phyloP scores from a whole-genome alignment of 2,329 filamentous ascomycete genomes.

The Corinectria fuckeliana region DNA sequence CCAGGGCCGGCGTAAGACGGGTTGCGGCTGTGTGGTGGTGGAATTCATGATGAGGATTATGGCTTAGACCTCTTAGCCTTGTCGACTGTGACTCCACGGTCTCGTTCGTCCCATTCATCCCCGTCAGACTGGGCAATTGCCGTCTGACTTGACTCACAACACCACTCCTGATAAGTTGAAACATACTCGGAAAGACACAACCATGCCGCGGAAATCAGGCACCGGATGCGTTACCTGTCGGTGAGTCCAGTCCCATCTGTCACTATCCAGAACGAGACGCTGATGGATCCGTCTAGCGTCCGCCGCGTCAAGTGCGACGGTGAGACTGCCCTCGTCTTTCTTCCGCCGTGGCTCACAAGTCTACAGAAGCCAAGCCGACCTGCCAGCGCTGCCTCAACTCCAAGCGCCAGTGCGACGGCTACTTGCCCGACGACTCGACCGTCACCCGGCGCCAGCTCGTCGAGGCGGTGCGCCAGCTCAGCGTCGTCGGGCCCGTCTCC shows the following conservation, averaged over 20 bases:
- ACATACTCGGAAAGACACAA: no score
- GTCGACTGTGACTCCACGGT: not conserved
- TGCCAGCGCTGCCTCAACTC: slow-evolving; percentile 38
- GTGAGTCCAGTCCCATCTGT: slow-evolving; percentile 17
- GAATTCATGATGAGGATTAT: not conserved
- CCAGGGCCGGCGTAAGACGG: not conserved
- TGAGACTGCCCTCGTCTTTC: no score
- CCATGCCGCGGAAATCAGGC: slow-evolving; percentile 35
- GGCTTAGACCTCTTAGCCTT: not conserved
- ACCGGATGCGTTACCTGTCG: slow-evolving; percentile 37
- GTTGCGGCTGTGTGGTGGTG: not conserved
- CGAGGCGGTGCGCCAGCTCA: slow-evolving; percentile 36
- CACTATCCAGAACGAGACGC: not conserved
- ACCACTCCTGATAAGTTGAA: not conserved
- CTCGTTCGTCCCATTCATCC: not conserved
- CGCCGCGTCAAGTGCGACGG: slow-evolving; percentile 47
- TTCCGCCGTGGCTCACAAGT: no score
- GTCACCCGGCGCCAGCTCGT: slow-evolving; percentile 43
- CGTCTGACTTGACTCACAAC: not conserved
- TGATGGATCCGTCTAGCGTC: slow-evolving; percentile 32
- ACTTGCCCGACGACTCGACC: slow-evolving; percentile 32
- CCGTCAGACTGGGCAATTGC: not conserved
- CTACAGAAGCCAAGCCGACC: slow-evolving; percentile 38
- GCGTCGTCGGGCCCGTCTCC: slow-evolving; percentile 40
- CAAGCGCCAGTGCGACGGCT: slow-evolving; percentile 44